Evolutionary conservation across 2,329 filamentous ascomycete genomes (phyloP).

Genomic region (Diplodia seriata): DNA sequence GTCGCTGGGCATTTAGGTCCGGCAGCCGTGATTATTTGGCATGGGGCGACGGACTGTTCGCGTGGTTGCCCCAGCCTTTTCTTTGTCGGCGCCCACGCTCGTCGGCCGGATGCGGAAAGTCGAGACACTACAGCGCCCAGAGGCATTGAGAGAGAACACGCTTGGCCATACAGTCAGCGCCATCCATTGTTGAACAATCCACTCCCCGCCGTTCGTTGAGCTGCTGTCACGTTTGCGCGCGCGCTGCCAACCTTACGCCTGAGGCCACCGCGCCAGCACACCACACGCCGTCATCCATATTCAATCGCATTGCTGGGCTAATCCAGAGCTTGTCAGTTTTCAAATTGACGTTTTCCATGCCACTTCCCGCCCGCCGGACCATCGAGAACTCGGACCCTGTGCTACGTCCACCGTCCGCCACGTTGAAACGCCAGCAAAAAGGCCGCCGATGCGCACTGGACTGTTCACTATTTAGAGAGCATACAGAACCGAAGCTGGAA

Average conservation of each 20-base stretch:
- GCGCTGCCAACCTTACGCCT: constrained; percentile 4
- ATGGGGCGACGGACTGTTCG: constrained; percentile 26
- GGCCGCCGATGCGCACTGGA: constrained; percentile 25
- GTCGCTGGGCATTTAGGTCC: constrained; percentile 27
- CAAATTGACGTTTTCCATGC: constrained; percentile 13
- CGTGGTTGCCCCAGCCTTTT: constrained; percentile 15
- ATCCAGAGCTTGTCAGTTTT: constrained; percentile 27
- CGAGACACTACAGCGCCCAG: constrained; percentile 9
- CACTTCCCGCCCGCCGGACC: constrained; percentile 13
- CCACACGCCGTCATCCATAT: constrained; percentile 25
- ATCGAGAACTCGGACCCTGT: not conserved
- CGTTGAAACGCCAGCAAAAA: constrained; percentile 28
- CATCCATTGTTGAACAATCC: constrained; percentile 9
- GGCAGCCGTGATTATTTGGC: constrained; percentile 9
- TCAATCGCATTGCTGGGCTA: constrained; percentile 28
- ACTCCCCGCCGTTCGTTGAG: not conserved
- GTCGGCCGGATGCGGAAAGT: constrained; percentile 28
- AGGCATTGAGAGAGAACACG: constrained; percentile 2
- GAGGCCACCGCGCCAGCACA: constrained; percentile 10
- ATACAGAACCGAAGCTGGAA: constrained; percentile 29
- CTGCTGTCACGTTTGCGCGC: not conserved
- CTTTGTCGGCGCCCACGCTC: constrained; percentile 25
- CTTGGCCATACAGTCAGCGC: constrained; percentile 6
- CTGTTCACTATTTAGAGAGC: constrained; percentile 21
- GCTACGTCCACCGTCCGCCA: constrained; percentile 10